Percentiles rank a stretch among this genome's conserved stretches.
These are phyloP conservation scores for Sodiomyces alkalinus DNA, from an alignment of 2,329 filamentous ascomycete species.

Conservation along the genomic window DNA sequence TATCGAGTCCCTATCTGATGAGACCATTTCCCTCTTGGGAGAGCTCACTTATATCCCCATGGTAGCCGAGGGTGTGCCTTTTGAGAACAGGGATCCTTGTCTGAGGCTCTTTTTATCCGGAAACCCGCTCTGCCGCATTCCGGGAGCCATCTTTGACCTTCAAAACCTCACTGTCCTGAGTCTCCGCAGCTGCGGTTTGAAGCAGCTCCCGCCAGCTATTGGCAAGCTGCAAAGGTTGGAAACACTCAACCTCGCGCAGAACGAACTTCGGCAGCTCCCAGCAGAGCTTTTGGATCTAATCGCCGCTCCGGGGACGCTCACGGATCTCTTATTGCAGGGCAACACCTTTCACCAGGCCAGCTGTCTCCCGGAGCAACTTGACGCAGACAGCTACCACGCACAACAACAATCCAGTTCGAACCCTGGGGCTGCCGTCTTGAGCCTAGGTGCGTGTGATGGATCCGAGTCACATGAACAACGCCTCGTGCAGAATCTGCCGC, in stretches of 20 bases:
- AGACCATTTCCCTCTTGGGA: constrained; percentile 39
- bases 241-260: constrained; percentile 52
- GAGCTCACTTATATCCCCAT: constrained; percentile 38
- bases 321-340: constrained; percentile 39
- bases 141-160: constrained; percentile 45
- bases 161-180: constrained; percentile 48
- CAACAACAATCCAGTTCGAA: constrained; percentile 7
- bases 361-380: constrained; percentile 3
- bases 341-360: constrained; percentile 40
- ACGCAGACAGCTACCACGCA: constrained; percentile 4
- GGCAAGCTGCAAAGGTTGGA: constrained; percentile 40
- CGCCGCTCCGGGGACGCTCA: constrained; percentile 25
- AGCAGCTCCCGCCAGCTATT: constrained; percentile 45
- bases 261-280: constrained; percentile 44
- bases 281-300: constrained; percentile 46
- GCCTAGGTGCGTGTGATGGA: constrained; percentile 8
- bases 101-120: constrained; percentile 46
- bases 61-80: constrained; percentile 40
- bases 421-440: constrained; percentile 12
- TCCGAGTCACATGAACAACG: constrained; percentile 3
- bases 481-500: constrained; percentile 2
- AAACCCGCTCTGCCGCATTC: constrained; percentile 42
- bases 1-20: constrained; percentile 38
- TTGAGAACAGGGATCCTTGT: constrained; percentile 40
- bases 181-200: constrained; percentile 47